Conservation (phyloP, 2,329 filamentous ascomycete genomes). For the Eutypella sp. region DNA sequence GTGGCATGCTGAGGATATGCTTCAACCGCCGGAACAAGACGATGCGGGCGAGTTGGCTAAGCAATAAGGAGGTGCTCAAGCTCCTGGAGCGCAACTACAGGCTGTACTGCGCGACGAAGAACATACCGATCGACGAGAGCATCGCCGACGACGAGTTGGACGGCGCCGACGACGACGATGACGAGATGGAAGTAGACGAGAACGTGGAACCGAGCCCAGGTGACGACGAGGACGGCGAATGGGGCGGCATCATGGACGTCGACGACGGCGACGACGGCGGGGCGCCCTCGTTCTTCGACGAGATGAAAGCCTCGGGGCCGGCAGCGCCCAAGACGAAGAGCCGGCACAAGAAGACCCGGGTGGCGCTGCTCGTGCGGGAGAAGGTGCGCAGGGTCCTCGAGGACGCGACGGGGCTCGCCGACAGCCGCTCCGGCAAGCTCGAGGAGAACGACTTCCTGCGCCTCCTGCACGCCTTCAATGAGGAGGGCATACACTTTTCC, state of each 20-base stretch:
- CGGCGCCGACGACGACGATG: slow-evolving; percentile 31
- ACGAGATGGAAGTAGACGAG: slow-evolving; percentile 35
- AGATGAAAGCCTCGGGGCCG: slow-evolving; percentile 41
- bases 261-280: slow-evolving; percentile 56
- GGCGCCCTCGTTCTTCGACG: slow-evolving; percentile 79
- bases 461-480: slow-evolving; percentile 76
- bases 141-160: slow-evolving; percentile 41
- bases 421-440: slow-evolving; percentile 78
- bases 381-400: slow-evolving; percentile 86
- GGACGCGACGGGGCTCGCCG: slow-evolving; percentile 71
- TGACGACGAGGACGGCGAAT: slow-evolving; percentile 42
- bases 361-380: slow-evolving; percentile 74
- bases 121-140: slow-evolving; percentile 70
- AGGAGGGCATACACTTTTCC: slow-evolving; percentile 88
- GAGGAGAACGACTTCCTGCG: slow-evolving; percentile 91
- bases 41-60: slow-evolving; percentile 73
- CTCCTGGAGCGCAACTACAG: slow-evolving; percentile 87
- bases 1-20: slow-evolving; percentile 71
- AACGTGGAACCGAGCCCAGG: slow-evolving; percentile 34
- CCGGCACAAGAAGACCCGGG: slow-evolving; percentile 72
- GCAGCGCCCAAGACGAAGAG: slow-evolving; percentile 54
- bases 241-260: slow-evolving; percentile 47
- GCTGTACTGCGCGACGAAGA: slow-evolving; percentile 83
- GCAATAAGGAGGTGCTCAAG: slow-evolving; percentile 72
- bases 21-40: slow-evolving; percentile 86